A percentile compares a stretch with the other conserved stretches of the same genome.
These are phyloP conservation scores for Ulota crispa DNA, from an alignment of 225 moss, liverwort and hornwort genomes.

Conservation along the genomic window DNA sequence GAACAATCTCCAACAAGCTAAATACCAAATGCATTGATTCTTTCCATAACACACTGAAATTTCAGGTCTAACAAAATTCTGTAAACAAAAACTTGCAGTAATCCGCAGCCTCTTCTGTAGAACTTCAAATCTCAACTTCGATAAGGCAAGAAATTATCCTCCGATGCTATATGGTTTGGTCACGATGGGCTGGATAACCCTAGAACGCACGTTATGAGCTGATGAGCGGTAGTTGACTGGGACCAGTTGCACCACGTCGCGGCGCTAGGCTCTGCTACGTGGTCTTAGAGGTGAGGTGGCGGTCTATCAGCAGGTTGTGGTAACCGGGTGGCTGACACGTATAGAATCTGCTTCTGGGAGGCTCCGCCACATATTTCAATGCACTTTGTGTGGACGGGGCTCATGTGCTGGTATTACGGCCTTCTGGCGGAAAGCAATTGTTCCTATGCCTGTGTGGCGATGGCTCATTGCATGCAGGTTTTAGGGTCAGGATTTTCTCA, in stretches of 20 bases:
- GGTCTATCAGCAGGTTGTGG: neutral
- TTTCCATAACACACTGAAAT: neutral
- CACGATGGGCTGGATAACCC: rapidly evolving
- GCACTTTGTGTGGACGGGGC: neutral
- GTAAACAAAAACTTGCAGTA: too few species aligned
- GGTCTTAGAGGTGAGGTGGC: neutral
- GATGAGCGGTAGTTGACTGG: neutral
- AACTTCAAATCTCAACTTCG: too few species aligned
- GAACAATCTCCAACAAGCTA: neutral
- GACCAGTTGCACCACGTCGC: neutral
- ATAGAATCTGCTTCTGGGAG: too few species aligned
- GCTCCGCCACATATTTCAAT: too few species aligned
- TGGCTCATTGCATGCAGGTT: neutral
- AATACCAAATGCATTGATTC: rapidly evolving
- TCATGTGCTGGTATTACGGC: neutral
- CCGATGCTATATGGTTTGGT: too few species aligned
- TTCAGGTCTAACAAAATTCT: too few species aligned
- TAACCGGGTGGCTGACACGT: neutral
- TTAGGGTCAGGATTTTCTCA: too few species aligned
- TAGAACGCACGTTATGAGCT: neutral
- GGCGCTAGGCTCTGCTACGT: neutral
- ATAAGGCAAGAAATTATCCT: too few species aligned
- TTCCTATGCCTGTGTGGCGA: neutral
- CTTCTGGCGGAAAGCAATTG: neutral
- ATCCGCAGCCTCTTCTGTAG: too few species aligned